A percentile compares a stretch with the other conserved stretches of the same genome.
Conservation (phyloP, 331 rosid genomes). For the Malus hybrid region DNA sequence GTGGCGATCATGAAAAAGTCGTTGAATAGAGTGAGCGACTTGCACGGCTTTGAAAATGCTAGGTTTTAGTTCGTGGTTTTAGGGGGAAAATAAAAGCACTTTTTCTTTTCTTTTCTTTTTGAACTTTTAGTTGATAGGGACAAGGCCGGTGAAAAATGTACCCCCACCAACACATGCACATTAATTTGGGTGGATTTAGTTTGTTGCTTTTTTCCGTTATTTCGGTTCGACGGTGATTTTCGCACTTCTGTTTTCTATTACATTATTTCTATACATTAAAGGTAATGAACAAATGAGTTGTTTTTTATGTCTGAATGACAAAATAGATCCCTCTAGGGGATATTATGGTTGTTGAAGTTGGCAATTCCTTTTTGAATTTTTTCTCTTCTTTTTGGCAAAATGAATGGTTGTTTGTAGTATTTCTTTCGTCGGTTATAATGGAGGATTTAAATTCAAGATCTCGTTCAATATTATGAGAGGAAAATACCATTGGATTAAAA, state of each 20-base stretch:
- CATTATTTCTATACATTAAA: too few species aligned
- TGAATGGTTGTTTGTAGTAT: too few species aligned
- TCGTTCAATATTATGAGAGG: too few species aligned
- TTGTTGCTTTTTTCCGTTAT: too few species aligned
- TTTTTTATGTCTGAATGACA: not conserved
- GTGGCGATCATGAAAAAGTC: constrained; percentile 84
- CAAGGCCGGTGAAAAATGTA: not conserved
- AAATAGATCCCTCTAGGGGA: not conserved
- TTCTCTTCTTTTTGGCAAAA: not conserved
- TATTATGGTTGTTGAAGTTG: not conserved
- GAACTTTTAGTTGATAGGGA: not conserved
- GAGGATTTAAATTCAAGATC: too few species aligned
- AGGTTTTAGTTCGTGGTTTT: constrained; percentile 46
- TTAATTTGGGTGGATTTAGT: not conserved
- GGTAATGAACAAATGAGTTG: not conserved
- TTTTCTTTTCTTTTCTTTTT: not conserved
- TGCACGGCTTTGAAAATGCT: constrained; percentile 98
- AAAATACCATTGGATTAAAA: too few species aligned
- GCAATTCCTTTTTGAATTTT: not conserved
- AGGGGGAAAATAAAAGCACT: not conserved
- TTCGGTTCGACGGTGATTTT: too few species aligned
- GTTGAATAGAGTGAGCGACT: constrained; percentile 75
- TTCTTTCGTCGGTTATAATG: too few species aligned
- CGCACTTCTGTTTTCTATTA: too few species aligned
- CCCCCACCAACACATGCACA: not conserved